phyloP scores from a whole-genome alignment of 2,329 filamentous ascomycete genomes.

The Colletotrichum nymphaeae region DNA sequence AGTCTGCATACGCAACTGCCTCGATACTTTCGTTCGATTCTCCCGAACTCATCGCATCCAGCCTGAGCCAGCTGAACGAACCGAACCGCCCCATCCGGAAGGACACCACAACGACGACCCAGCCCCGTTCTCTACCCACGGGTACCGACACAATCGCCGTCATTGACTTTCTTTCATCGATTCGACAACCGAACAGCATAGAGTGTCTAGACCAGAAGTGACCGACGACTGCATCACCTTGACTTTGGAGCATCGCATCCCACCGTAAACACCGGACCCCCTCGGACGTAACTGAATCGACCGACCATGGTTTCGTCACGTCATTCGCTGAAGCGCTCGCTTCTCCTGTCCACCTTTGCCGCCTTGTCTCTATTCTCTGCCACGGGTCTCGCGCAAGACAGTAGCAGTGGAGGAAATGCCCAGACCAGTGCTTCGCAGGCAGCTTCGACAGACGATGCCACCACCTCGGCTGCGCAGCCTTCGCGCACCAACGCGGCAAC shows the following conservation, averaged over 20 bases:
- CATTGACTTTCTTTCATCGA: background rate
- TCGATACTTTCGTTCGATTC: slow-evolving; percentile 26
- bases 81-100: slow-evolving; percentile 17
- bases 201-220: background rate
- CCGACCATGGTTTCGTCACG: slow-evolving; percentile 29
- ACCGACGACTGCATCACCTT: background rate
- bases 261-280: background rate
- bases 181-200: background rate
- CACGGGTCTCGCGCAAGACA: slow-evolving; percentile 47
- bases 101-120: slow-evolving; percentile 18
- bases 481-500: slow-evolving; percentile 31
- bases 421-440: slow-evolving; percentile 22
- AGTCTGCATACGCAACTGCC: slow-evolving; percentile 16
- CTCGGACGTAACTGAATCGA: background rate
- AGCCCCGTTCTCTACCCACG: background rate
- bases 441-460: slow-evolving; percentile 21
- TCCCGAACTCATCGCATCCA: background rate
- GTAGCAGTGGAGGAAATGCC: slow-evolving; percentile 20
- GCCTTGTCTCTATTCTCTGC: slow-evolving; percentile 43
- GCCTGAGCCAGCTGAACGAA: background rate
- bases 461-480: slow-evolving; percentile 33
- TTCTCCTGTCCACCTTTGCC: slow-evolving; percentile 88
- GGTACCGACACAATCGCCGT: slow-evolving; percentile 8
- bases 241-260: slow-evolving; percentile 1
- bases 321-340: slow-evolving; percentile 37